Base-by-base conservation (phyloP, 768 basidiomycete species). In the Suillus subalutaceus region DNA sequence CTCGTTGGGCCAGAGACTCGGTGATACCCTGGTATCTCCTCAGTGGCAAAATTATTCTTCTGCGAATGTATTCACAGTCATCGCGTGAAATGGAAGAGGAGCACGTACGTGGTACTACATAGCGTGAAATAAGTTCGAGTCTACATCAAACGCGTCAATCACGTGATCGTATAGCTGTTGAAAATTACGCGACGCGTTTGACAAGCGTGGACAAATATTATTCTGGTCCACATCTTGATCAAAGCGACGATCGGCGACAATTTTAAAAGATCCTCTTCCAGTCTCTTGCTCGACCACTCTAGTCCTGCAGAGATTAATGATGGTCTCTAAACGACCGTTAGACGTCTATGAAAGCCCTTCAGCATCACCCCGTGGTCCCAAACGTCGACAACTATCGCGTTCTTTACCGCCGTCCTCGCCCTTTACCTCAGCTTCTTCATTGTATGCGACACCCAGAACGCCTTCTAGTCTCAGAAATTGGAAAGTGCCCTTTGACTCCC, bases 401-500 rank as follows among this genome's bases (percentile, higher is more conserved):
- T 67, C 75, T 30, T 74, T 71, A 2, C 74, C 77, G 3, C 72
- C 74, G 0, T 72, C 76, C 43, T 73, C 73, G 20, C 70, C 79
- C 30, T 40, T 77, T 60, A 66, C 77, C 5, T 71, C 75, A 10
- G 70, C 72, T 41, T 74, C 72, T 20, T 72, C 72, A 37, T 66
- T 64, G 6, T 71, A 70, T 43, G 71, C 77, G 32, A 74, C 80
- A 0, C 73, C 80, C 3, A 76, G 77, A 65, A 83, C 82, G 3
- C 81, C 84, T 1, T 18, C 40, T 59, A 59, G 58, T 16, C 67
- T 75, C 20, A 69, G 63, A 82, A 82, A 72, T 74, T 86, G 63
- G 75, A 79, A 61, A 70, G 77, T 72, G 1, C 87, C 90, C 5
- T 84, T 80, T 7, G 90, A 92, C 77, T 90, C 90, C 0, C 90